Evolutionary conservation across 192 early-diverging fungal genomes (phyloP).

Genomic region (Umbelopsis vinacea): DNA sequence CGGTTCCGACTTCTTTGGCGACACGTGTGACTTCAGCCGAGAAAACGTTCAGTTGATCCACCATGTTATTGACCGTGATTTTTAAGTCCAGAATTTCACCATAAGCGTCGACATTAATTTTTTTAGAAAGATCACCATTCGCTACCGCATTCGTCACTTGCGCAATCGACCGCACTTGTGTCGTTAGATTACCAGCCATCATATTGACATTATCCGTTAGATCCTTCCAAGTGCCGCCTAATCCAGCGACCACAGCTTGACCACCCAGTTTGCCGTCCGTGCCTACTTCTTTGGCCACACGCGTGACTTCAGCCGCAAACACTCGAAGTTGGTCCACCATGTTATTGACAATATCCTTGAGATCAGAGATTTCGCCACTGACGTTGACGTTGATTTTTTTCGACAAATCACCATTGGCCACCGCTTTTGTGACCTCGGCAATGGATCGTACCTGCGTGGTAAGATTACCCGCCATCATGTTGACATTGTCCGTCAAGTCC

Average conservation of each 20-base stretch:
- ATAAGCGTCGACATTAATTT: conserved; percentile 62
- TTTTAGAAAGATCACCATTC: conserved; percentile 59
- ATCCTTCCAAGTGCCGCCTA: conserved; percentile 78
- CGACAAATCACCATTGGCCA: conserved; percentile 54
- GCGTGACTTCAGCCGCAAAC: conserved; percentile 67
- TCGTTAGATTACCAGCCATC: conserved; percentile 63
- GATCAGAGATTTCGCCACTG: conserved; percentile 58
- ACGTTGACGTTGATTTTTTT: conserved; percentile 56
- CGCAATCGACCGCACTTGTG: conserved; percentile 71
- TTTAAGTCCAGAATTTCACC: conserved; percentile 77
- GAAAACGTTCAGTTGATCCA: conserved; percentile 62
- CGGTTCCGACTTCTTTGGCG: conserved; percentile 60
- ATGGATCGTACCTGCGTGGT: conserved; percentile 59
- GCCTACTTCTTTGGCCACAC: conserved; percentile 69
- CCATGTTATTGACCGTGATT: conserved; percentile 83
- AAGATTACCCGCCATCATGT: conserved; percentile 60
- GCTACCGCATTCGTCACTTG: conserved; percentile 61
- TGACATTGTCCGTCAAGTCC: conserved; percentile 60
- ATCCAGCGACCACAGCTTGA: conserved; percentile 72
- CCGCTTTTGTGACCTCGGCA: conserved; percentile 56
- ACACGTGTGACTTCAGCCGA: conserved; percentile 62
- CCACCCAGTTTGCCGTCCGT: conserved; percentile 79
- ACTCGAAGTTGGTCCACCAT: conserved; percentile 65
- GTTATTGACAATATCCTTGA: conserved; percentile 69
- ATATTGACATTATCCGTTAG: conserved; percentile 69